phyloP scores from a whole-genome alignment of 441 rosid genomes.

The Daphne laureola region DNA sequence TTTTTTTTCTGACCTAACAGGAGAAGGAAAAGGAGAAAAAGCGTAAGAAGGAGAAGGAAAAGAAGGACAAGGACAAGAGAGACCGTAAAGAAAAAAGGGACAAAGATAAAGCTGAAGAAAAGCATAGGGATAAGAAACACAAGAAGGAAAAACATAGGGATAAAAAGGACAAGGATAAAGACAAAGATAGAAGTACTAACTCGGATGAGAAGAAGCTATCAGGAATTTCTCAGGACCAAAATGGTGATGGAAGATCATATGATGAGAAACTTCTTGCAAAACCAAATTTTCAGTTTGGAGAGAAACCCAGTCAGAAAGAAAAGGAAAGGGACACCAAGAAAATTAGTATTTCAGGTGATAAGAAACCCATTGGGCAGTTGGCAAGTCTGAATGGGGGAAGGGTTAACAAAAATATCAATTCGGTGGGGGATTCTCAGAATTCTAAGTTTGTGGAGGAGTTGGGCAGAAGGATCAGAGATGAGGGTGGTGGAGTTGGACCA shows the following conservation, averaged over 20 bases:
- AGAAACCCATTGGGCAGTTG: conserved; percentile 21
- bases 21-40: conserved; percentile 33
- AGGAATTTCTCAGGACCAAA: conserved; percentile 18
- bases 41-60: conserved; percentile 41
- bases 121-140: conserved; percentile 38
- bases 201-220: conserved; percentile 28
- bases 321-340: conserved; percentile 30
- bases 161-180: conserved; percentile 35
- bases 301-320: conserved; percentile 18
- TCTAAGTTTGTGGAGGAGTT: conserved; percentile 23
- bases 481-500: conserved; percentile 19
- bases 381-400: conserved; percentile 24
- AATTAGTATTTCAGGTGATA: conserved; percentile 29
- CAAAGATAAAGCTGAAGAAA: conserved; percentile 35
- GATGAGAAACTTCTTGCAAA: conserved; percentile 20
- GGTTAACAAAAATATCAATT: conserved; percentile 18
- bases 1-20: conserved; percentile 16
- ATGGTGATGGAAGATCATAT: conserved; percentile 23
- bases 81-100: conserved; percentile 36
- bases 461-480: conserved; percentile 28
- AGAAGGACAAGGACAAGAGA: conserved; percentile 33
- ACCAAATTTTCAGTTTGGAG: conserved; percentile 19
- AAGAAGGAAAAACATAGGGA: conserved; percentile 35
- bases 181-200: conserved; percentile 24
- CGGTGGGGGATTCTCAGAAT: conserved; percentile 15